phyloP scores from a whole-genome alignment of 2,329 filamentous ascomycete genomes.

The Blastomyces percursus region DNA sequence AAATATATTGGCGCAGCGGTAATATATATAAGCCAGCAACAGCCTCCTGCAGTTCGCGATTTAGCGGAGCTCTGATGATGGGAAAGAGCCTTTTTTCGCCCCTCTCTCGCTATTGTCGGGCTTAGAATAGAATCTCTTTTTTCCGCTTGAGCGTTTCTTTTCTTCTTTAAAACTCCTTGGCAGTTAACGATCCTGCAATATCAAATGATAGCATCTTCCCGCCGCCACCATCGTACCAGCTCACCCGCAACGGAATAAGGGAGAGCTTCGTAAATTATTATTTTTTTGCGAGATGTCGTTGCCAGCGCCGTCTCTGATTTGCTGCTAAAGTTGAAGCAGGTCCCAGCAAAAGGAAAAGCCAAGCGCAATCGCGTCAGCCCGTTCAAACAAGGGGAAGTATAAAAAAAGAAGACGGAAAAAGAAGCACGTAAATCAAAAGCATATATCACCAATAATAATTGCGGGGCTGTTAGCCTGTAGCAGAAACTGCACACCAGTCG shows the following conservation, averaged over 20 bases:
- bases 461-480: not conserved
- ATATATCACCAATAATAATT: not conserved
- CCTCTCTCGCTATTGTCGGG: not conserved
- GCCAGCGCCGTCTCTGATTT: not conserved
- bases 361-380: not conserved
- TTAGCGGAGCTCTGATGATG: not conserved
- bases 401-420: not conserved
- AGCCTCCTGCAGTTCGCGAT: not conserved
- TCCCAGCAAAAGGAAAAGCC: not conserved
- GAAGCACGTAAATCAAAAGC: constrained; percentile 1
- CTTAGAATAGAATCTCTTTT: not conserved
- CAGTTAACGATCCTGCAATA: not conserved
- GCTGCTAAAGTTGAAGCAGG: not conserved
- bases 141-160: not conserved
- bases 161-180: not conserved
- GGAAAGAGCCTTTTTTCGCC: not conserved
- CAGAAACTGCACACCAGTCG: not conserved
- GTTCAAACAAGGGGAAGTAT: not conserved
- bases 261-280: not conserved
- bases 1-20: not conserved
- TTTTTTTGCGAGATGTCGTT: not conserved
- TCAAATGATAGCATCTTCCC: not conserved
- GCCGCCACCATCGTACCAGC: not conserved
- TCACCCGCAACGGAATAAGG: not conserved
- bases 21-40: not conserved